phyloP scores from a whole-genome alignment of 352 stramenopile species.

The Pythium apleroticum region DNA sequence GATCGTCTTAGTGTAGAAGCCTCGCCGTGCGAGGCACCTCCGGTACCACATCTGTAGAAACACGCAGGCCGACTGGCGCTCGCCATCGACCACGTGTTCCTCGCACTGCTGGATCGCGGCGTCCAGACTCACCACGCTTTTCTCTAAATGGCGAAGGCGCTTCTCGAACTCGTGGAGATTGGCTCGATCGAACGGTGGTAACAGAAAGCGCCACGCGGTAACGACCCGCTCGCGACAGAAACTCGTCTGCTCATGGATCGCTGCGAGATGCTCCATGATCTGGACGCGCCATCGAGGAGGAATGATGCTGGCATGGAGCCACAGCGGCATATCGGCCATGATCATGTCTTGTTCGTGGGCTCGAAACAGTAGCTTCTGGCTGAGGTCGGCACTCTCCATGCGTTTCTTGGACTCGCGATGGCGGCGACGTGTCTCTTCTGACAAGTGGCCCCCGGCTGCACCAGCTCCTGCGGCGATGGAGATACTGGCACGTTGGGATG shows the following conservation, averaged over 20 bases:
- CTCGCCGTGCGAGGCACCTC: slow-evolving; percentile 36
- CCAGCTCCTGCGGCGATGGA: slow-evolving; percentile 15
- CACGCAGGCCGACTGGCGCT: slow-evolving; percentile 34
- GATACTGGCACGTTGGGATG: slow-evolving; percentile 27
- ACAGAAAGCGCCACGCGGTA: slow-evolving; percentile 36
- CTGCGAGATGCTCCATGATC: slow-evolving; percentile 36
- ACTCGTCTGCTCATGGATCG: slow-evolving; percentile 38
- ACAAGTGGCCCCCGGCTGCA: background rate
- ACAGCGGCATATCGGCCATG: slow-evolving; percentile 40
- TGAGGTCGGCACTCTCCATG: slow-evolving; percentile 33
- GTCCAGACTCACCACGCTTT: slow-evolving; percentile 27
- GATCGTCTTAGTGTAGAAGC: slow-evolving; percentile 59
- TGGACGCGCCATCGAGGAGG: slow-evolving; percentile 41
- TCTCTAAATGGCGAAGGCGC: slow-evolving; percentile 38
- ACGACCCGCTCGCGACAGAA: slow-evolving; percentile 39
- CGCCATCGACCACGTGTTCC: slow-evolving; percentile 27
- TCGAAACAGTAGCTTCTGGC: slow-evolving; percentile 36
- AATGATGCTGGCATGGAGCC: slow-evolving; percentile 40
- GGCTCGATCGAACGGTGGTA: slow-evolving; percentile 40
- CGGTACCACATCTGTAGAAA: slow-evolving; percentile 56
- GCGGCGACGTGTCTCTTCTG: slow-evolving; percentile 27
- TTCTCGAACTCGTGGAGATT: slow-evolving; percentile 43
- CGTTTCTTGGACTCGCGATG: slow-evolving; percentile 45
- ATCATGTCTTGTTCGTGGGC: slow-evolving; percentile 36
- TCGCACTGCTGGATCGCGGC: slow-evolving; percentile 37